phyloP scores from a whole-genome alignment of 1,284 basidiomycete genomes.

The Rhodofomes roseus region DNA sequence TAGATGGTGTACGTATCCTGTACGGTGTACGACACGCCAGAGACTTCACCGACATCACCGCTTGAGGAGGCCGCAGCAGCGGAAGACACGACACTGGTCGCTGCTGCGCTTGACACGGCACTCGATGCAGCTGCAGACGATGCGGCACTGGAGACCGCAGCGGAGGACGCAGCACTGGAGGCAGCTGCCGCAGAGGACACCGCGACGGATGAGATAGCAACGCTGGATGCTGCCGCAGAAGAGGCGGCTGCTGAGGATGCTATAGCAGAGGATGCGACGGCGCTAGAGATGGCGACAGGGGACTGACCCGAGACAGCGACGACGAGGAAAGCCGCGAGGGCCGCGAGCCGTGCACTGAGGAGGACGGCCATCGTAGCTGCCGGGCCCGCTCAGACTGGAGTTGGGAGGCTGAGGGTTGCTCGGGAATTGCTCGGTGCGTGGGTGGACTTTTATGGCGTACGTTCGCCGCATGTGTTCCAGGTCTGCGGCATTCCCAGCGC shows the following conservation, averaged over 20 bases:
- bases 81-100: constrained; percentile 6
- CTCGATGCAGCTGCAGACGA: not conserved
- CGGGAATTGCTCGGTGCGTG: not conserved
- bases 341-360: constrained; percentile 3
- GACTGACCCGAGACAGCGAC: constrained; percentile 4
- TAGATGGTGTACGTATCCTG: constrained; percentile 6
- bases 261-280: constrained; percentile 5
- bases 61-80: constrained; percentile 1
- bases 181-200: not conserved
- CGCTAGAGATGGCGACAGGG: constrained; percentile 3
- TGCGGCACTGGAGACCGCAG: not conserved
- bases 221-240: constrained; percentile 2
- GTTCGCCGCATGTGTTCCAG: not conserved
- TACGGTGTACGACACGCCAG: constrained; percentile 6
- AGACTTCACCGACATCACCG: constrained; percentile 6
- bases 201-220: not conserved
- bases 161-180: not conserved
- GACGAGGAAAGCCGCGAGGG: constrained; percentile 15
- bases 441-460: not conserved
- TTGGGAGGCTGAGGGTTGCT: not conserved
- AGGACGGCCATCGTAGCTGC: constrained; percentile 1
- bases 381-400: not conserved
- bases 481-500: not conserved
- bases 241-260: constrained; percentile 4
- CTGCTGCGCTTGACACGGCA: too few relatives aligned